These are phyloP conservation scores for Brachypodium distachyon DNA, from an alignment of 202 grass and related monocot species.

Conservation along the genomic window DNA sequence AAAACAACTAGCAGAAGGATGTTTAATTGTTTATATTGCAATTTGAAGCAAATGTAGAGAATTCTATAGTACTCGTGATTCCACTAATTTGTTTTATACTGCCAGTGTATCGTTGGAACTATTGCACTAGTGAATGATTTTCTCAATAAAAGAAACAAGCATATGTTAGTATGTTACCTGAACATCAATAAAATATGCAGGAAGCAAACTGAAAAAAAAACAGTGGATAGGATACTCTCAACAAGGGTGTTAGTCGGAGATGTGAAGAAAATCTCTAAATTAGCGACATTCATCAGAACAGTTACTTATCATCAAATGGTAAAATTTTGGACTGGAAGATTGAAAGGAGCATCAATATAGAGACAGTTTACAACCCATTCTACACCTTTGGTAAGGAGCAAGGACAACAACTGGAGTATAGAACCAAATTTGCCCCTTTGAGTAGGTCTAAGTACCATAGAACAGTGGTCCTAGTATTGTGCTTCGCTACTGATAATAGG, in stretches of 20 bases:
- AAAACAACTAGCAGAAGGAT: not conserved
- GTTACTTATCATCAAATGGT: slow-evolving; percentile 1
- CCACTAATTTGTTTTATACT: not conserved
- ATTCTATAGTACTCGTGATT: not conserved
- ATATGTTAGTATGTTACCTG: not conserved
- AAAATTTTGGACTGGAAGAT: slow-evolving; percentile 3
- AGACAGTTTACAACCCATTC: slow-evolving; percentile 12
- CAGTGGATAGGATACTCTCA: not conserved
- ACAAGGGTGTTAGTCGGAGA: not conserved
- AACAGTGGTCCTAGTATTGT: slow-evolving; percentile 14
- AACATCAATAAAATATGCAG: not conserved
- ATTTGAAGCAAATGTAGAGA: not conserved
- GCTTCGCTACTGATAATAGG: not conserved
- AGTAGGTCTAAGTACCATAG: slow-evolving; percentile 12
- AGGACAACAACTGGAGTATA: slow-evolving; percentile 8
- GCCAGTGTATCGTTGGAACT: not conserved
- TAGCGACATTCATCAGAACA: slow-evolving; percentile 17
- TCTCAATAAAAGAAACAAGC: not conserved
- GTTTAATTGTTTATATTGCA: not conserved
- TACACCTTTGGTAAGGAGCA: slow-evolving; percentile 11
- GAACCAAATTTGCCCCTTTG: slow-evolving; percentile 23
- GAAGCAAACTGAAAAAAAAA: not conserved
- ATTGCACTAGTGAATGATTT: not conserved
- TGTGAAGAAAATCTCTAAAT: not conserved
- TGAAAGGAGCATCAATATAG: not conserved